Conservation (phyloP, 2,329 filamentous ascomycete genomes). For the Fusarium decemcellulare region DNA sequence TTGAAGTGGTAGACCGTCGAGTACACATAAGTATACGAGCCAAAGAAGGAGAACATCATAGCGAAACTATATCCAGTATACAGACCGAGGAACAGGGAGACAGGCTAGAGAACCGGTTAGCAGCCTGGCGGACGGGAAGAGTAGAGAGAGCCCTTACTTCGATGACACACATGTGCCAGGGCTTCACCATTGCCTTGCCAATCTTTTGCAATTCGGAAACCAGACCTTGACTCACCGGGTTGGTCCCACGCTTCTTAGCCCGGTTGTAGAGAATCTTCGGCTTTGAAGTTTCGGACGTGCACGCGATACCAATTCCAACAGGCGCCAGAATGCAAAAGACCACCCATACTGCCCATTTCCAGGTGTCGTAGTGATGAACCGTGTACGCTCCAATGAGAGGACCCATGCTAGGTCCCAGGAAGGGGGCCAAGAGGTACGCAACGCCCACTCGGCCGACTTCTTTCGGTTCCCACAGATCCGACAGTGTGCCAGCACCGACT, state of each 20-base stretch:
- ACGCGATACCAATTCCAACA: conserved; percentile 13
- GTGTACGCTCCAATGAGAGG: conserved; percentile 14
- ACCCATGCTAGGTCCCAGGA: conserved; percentile 19
- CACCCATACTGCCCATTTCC: conserved; percentile 15
- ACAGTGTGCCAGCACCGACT: conserved; percentile 13
- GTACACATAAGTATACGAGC: conserved; percentile 11
- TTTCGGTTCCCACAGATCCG: neutral
- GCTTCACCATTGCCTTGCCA: conserved; percentile 8
- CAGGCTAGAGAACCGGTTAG: neutral
- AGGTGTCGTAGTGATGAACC: conserved; percentile 14
- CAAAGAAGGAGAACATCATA: conserved; percentile 30
- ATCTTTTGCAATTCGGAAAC: neutral
- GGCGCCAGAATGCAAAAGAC: conserved; percentile 17
- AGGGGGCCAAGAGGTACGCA: conserved; percentile 12
- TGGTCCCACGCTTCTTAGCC: neutral
- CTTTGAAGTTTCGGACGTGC: conserved; percentile 15
- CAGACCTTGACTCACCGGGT: neutral
- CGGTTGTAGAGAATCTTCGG: conserved; percentile 6
- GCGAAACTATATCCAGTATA: conserved; percentile 20
- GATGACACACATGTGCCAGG: conserved; percentile 24
- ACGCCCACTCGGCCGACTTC: conserved; percentile 20
- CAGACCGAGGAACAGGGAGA: conserved; percentile 8
- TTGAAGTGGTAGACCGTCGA: conserved; percentile 14
- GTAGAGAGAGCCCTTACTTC: neutral
- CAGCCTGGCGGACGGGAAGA: neutral